A percentile compares a stretch with the other conserved stretches of the same genome.
Evolutionary conservation across 164 flowering plant species (phyloP).

Genomic region (Macadamia tetraphylla): DNA sequence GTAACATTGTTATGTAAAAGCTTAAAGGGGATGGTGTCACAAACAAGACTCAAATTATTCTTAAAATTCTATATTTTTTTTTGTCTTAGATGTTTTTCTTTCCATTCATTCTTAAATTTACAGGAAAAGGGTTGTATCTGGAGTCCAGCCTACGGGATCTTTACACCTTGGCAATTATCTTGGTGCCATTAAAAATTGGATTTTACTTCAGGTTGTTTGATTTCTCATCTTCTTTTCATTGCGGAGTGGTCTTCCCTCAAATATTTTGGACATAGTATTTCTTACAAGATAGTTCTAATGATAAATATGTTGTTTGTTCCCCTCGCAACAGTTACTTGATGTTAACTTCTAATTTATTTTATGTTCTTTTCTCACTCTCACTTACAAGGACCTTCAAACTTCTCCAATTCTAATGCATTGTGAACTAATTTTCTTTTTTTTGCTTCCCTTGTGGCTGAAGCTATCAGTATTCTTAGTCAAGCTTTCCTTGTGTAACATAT

Average conservation of each 20-base stretch:
- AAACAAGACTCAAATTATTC: not conserved
- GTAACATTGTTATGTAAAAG: too few relatives aligned
- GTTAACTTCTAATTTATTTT: too few relatives aligned
- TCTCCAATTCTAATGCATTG: too few relatives aligned
- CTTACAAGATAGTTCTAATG: not conserved
- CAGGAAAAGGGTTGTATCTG: slow-evolving; percentile 94
- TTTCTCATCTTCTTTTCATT: not conserved
- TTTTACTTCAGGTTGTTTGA: slow-evolving; percentile 65
- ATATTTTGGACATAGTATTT: not conserved
- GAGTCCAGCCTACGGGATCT: slow-evolving; percentile 94
- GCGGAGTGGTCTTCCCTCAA: not conserved
- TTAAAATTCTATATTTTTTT: not conserved
- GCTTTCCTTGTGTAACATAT: too few relatives aligned
- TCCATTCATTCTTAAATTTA: slow-evolving; percentile 7
- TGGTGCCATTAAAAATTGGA: slow-evolving; percentile 95
- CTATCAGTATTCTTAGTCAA: too few relatives aligned
- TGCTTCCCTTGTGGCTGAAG: too few relatives aligned
- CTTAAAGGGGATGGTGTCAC: too few relatives aligned
- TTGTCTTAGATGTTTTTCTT: not conserved
- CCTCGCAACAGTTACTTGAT: too few relatives aligned
- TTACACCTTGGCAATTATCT: slow-evolving; percentile 93
- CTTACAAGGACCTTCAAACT: too few relatives aligned
- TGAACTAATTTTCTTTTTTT: too few relatives aligned
- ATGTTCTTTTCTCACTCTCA: too few relatives aligned
- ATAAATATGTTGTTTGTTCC: too few relatives aligned